Base-by-base conservation (phyloP, 228 moss, liverwort and hornwort species). In the Sphagnum fallax region DNA sequence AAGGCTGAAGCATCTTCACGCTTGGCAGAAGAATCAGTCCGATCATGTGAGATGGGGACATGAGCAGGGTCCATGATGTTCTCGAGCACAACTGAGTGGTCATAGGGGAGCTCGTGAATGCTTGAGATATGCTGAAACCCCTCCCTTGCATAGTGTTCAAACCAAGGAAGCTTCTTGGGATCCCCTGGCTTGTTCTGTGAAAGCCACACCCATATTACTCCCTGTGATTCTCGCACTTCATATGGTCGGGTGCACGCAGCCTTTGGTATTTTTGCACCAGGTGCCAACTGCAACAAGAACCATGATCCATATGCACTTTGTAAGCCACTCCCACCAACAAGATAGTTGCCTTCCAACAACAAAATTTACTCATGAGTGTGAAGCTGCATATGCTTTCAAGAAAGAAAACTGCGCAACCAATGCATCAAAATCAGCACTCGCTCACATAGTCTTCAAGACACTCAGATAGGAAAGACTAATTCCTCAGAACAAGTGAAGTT, bases 51-150 rank as follows among this genome's bases (percentile, higher is more conserved):
- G 78, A 95, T 92, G 63, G 90, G 95, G 47, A 95, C 76, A 68
- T 95, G 95, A 13, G 95, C 95, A 8, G 95, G 92, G 73, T 95
- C 95, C 80, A 95, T 79, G 51, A 92, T 70, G 69, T 95, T 95
- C 71, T 95, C 95, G 64, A 95, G 57, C 4, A 95, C 67, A 52
- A 95, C 83, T 51, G 92, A 90, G 73, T 92, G 79, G 75, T 95
- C 95, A 66, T 95, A 95, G 6, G 95, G 95, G 51, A 95, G 77
- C 78, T 90, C 95, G 13, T 97, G 91, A 51, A 91, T 79, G 66
- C 79, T 51, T 6, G 66, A 70, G 16, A 75, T 3, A 9, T 77
- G 53, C 51, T 64, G 61, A 52, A 87, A 91, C 1, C 80, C 89
- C 32, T 87, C 87, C 53, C 6, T 63, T 5, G 62, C 83, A 66